Base-by-base conservation (phyloP, 257 asterid genomes). In the Nicotiana tomentosiformis region DNA sequence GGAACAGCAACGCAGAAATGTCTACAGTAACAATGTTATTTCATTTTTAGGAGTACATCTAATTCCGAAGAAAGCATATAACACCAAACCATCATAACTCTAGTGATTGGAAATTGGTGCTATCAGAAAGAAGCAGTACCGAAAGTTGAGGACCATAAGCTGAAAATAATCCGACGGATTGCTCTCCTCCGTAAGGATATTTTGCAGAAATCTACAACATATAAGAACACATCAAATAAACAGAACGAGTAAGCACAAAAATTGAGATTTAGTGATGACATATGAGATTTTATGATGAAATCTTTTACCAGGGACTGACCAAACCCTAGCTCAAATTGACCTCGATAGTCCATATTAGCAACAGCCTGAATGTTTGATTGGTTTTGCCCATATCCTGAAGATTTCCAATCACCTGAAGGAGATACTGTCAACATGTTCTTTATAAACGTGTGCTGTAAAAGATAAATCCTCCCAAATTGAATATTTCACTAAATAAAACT, bases 101-200 rank as follows among this genome's bases (percentile, higher is more conserved):
- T 15, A 9, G 33, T 30, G 37, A 65, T 30, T 14, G 46, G 79
- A 51, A 66, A 74, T n/a, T 20, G 58, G 26, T 72, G 60, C 60
- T 46, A 74, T 17, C 7, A 62, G 57, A 64, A 7, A 43, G 66
- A 51, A 53, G 15, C 81, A 87, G 8, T 64, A 93, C 95, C 88
- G 90, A 33, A 35, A 89, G 56, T 80, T 90, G 92, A 88, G 90
- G 83, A 66, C 89, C 88, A 66, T 76, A 85, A 82, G 87, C 32
- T 49, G 95, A 85, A 88, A 84, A 84, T 12, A 87, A 84, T 43
- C 93, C 93, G 70, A 84, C 82, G 65, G 83, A 82, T 78, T 90
- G 94, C 83, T 90, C 93, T 58, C 90, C 94, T 58, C 90, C 90
- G 66, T 84, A 86, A 61, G 96, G 91, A 85, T 87, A 83, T 61